A percentile compares a stretch with the other conserved stretches of the same genome.
These are phyloP conservation scores for Albophoma yamanashiensis DNA, from an alignment of 2,329 filamentous ascomycete genomes.

Conservation along the genomic window DNA sequence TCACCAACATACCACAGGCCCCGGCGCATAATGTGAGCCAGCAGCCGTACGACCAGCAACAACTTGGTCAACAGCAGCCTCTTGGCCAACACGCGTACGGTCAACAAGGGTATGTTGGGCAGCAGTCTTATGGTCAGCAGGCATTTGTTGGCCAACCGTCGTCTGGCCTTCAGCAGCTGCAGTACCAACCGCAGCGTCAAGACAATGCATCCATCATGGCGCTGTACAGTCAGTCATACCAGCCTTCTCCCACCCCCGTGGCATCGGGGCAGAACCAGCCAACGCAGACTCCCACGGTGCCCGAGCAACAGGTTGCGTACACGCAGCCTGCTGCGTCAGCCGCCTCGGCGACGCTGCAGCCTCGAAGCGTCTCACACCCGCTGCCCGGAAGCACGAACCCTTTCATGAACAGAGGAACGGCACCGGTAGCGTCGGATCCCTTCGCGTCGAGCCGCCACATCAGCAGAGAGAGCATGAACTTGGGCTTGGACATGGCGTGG, in stretches of 20 bases:
- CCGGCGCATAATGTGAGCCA: conserved; percentile 14
- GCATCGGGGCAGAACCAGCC: conserved; percentile 18
- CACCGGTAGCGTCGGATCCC: conserved; percentile 28
- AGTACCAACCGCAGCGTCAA: conserved; percentile 35
- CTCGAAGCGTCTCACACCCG: conserved; percentile 20
- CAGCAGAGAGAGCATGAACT: conserved; percentile 62
- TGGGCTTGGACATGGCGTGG: conserved; percentile 54
- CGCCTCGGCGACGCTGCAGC: conserved; percentile 11
- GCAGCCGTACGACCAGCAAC: conserved; percentile 9
- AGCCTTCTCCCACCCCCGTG: conserved; percentile 28
- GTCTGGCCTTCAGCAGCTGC: conserved; percentile 18
- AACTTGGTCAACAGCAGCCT: conserved; percentile 6
- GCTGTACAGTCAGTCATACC: conserved; percentile 54
- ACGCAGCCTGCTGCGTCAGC: conserved; percentile 11
- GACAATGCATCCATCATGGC: conserved; percentile 69
- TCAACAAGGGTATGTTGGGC: conserved; percentile 15
- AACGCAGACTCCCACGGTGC: conserved; percentile 14
- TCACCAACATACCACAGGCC: conserved; percentile 16
- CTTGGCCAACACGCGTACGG: conserved; percentile 11
- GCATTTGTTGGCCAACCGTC: conserved; percentile 9
- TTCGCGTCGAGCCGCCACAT: conserved; percentile 19
- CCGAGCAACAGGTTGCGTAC: conserved; percentile 16
- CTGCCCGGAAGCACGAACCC: conserved; percentile 44
- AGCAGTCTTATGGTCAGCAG: conserved; percentile 16
- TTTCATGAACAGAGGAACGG: conserved; percentile 31